These are phyloP conservation scores for Tetrapyrgos nigripes DNA, from an alignment of 1,284 basidiomycete species.

Conservation along the genomic window DNA sequence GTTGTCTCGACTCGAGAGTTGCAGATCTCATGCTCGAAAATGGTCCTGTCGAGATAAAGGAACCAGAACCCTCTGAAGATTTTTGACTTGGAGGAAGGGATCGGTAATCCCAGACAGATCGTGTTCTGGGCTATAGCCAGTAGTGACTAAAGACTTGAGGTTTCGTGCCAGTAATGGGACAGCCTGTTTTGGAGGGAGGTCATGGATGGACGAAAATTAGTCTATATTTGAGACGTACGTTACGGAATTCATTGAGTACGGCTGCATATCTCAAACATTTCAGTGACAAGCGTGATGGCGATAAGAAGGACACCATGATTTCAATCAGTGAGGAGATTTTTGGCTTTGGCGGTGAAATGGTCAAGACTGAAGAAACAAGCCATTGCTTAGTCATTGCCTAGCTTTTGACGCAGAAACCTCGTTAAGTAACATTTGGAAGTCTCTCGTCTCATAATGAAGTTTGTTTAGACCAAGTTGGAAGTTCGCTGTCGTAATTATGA, in stretches of 20 bases:
- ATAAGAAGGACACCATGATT: slow-evolving; percentile 97
- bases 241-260: slow-evolving; percentile 87
- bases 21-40: slow-evolving; percentile 46
- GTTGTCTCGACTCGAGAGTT: slow-evolving; percentile 64
- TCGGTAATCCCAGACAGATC: slow-evolving; percentile 99
- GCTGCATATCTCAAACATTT: slow-evolving; percentile 84
- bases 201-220: slow-evolving; percentile 4
- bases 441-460: too few relatives aligned
- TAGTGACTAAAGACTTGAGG: slow-evolving; percentile 94
- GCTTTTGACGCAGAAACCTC: too few relatives aligned
- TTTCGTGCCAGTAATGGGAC: slow-evolving; percentile 95
- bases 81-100: slow-evolving; percentile 97
- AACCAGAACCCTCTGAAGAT: slow-evolving; percentile 55
- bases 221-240: slow-evolving; percentile 55
- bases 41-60: slow-evolving; percentile 35
- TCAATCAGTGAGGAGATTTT: slow-evolving; percentile 91
- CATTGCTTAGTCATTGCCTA: too few relatives aligned
- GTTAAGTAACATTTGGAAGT: too few relatives aligned
- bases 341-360: slow-evolving; percentile 91
- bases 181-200: slow-evolving; percentile 57
- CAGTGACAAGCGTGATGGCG: slow-evolving; percentile 93
- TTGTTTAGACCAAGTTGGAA: too few relatives aligned
- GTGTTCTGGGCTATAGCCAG: slow-evolving; percentile 98
- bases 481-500: too few relatives aligned
- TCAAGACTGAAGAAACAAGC: too few relatives aligned